These are phyloP conservation scores for Arthroderma uncinatum DNA, from an alignment of 2,329 filamentous ascomycete species.

Conservation along the genomic window DNA sequence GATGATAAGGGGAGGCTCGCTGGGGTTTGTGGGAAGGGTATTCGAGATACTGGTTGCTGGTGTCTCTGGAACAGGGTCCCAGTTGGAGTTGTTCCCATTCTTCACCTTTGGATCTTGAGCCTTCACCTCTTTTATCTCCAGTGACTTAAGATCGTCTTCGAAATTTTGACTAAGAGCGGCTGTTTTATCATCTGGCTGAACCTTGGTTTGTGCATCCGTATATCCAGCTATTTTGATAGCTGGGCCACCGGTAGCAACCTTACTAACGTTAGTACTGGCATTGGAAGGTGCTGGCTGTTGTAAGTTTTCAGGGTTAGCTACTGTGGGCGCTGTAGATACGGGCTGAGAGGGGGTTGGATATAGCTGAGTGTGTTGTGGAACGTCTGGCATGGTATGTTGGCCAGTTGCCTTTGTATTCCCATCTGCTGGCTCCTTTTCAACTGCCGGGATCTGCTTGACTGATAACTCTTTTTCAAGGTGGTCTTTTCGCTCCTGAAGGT, in stretches of 20 bases:
- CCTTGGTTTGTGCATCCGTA: not conserved
- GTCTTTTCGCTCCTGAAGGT: not conserved
- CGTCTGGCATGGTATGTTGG: not conserved
- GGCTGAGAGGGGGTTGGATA: not conserved
- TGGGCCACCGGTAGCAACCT: not conserved
- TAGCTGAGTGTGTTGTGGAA: not conserved
- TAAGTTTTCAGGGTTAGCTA: no score
- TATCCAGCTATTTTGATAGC: not conserved
- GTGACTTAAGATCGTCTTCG: not conserved
- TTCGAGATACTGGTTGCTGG: not conserved
- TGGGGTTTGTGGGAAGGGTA: not conserved
- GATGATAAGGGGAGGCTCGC: slow-evolving; percentile 6
- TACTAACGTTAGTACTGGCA: not conserved
- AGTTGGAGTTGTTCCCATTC: no score
- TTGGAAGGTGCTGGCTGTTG: not conserved
- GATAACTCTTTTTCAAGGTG: not conserved
- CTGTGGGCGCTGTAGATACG: not conserved
- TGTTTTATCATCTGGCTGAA: not conserved
- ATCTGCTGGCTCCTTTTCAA: not conserved
- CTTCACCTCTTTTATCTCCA: not conserved
- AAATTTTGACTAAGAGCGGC: not conserved
- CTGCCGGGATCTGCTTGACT: not conserved
- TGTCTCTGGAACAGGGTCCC: not conserved
- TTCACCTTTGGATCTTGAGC: not conserved
- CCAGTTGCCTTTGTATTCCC: not conserved